Evolutionary conservation across 2,329 filamentous ascomycete genomes (phyloP), one percentile per base, ranked within the genome.

Genomic region (Coniochaeta sp.): DNA sequence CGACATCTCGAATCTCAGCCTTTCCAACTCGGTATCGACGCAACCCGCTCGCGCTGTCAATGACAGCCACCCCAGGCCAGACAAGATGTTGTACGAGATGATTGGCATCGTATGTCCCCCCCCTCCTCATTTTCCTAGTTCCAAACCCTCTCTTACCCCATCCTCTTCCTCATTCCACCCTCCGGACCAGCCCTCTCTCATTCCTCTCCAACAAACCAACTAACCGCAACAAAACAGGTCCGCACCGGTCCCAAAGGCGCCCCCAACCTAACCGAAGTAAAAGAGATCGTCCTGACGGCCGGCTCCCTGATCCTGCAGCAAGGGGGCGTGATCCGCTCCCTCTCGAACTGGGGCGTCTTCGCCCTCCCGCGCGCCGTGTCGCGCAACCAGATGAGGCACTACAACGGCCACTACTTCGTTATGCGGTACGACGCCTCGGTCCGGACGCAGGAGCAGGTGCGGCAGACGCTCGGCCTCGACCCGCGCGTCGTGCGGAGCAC

Each of bases 311-410:
- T 99, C 72, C 89, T 99, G 69, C 83, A 84, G 67, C 84, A 88
- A 66, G 89, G 89, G 73, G 95, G 95, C 74, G 93, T 97, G 60
- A 86, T 99, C 71, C 92, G 95, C 68, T 92, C 92, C 72, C 83
- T 96, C 71, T 88, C 88, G 67, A 99, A 99, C 82, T 99, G 95
- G 95, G 95, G 95, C 72, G 84, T 90, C 67, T 97, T 95, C 78
- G 82, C 88, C 56, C 88, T 99, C 19, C 93, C 95, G 56, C 89
- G 87, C 67, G 86, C 91, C 63, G 82, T 88, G 62, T 88, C 87
- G 63, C 88, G 89, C 71, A 88, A 96, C 75, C 92, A 97, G 77
- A 86, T 89, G 67, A 87, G 86, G 66, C 89, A 98, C 82, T 85
- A 85, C 65, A 84, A 87, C 67, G 95, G 95, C 60, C 93, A 98